Percentiles rank a stretch among this genome's conserved stretches.
phyloP scores from a whole-genome alignment of 2,329 filamentous ascomycete genomes.

The Bisporella sp. region DNA sequence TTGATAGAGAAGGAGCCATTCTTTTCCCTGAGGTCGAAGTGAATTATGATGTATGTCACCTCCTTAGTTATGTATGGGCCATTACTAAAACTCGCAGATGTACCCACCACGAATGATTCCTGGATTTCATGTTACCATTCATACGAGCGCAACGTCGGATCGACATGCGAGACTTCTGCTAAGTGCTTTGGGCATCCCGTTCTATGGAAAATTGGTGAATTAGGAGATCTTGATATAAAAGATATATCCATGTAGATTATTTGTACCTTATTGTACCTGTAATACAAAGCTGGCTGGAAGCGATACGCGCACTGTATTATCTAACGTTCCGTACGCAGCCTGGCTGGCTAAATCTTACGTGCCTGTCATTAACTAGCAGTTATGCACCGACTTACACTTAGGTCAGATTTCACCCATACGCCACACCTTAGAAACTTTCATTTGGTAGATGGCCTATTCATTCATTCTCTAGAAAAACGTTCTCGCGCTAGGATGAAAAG shows the following conservation, averaged over 20 bases:
- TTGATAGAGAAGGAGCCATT: slow-evolving; percentile 67
- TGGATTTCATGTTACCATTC: slow-evolving; percentile 28
- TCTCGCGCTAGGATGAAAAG: neutral
- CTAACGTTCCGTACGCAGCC: too few relatives aligned
- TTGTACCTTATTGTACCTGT: too few relatives aligned
- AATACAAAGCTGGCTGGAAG: too few relatives aligned
- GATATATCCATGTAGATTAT: neutral
- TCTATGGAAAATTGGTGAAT: slow-evolving; percentile 23
- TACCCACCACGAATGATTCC: slow-evolving; percentile 43
- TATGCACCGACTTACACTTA: too few relatives aligned
- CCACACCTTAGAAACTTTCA: too few relatives aligned
- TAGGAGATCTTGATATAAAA: slow-evolving; percentile 6
- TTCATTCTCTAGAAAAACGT: too few relatives aligned
- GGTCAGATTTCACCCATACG: too few relatives aligned
- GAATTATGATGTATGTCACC: slow-evolving; percentile 77
- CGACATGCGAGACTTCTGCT: slow-evolving; percentile 23
- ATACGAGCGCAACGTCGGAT: slow-evolving; percentile 25
- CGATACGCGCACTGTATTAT: too few relatives aligned
- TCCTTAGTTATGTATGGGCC: neutral
- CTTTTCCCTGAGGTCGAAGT: slow-evolving; percentile 91
- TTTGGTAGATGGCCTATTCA: too few relatives aligned
- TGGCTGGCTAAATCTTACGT: too few relatives aligned
- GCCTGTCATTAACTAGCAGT: too few relatives aligned
- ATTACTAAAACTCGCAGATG: slow-evolving; percentile 35
- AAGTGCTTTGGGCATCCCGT: slow-evolving; percentile 22